phyloP scores from a whole-genome alignment of 169 alveolate genomes.

The Plasmodium billcollinsi region DNA sequence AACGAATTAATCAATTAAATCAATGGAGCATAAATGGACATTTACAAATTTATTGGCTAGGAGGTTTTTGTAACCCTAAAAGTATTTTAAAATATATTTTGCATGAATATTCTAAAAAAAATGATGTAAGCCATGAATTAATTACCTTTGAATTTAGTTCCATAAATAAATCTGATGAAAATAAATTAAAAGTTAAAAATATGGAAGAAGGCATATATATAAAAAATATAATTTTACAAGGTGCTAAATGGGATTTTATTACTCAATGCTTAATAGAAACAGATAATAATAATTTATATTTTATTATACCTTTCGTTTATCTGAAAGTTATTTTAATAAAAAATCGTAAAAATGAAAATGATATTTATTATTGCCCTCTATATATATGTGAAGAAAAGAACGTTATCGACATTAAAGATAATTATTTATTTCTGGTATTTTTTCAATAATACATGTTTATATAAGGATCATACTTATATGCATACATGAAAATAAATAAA shows the following conservation, averaged over 20 bases:
- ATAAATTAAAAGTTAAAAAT: constrained; percentile 11
- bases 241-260: constrained; percentile 95
- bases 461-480: not conserved
- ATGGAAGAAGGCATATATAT: constrained; percentile 94
- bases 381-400: constrained; percentile 88
- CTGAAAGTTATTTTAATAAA: constrained; percentile 93
- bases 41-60: constrained; percentile 70
- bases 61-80: constrained; percentile 73
- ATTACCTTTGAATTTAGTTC: constrained; percentile 62
- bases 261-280: constrained; percentile 90
- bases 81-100: constrained; percentile 72
- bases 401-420: constrained; percentile 82
- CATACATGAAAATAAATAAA: not conserved
- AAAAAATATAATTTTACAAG: constrained; percentile 92
- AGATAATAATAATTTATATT: constrained; percentile 91
- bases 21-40: constrained; percentile 68
- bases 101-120: constrained; percentile 74
- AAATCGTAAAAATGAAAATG: constrained; percentile 81
- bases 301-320: constrained; percentile 93
- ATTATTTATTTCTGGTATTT: constrained; percentile 48
- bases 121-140: constrained; percentile 67
- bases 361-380: constrained; percentile 92
- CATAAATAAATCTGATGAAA: constrained; percentile 60
- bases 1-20: constrained; percentile 74
- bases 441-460: not conserved